Base-by-base conservation (phyloP, 2,329 filamentous ascomycete species). In the Acarospora socialis region DNA sequence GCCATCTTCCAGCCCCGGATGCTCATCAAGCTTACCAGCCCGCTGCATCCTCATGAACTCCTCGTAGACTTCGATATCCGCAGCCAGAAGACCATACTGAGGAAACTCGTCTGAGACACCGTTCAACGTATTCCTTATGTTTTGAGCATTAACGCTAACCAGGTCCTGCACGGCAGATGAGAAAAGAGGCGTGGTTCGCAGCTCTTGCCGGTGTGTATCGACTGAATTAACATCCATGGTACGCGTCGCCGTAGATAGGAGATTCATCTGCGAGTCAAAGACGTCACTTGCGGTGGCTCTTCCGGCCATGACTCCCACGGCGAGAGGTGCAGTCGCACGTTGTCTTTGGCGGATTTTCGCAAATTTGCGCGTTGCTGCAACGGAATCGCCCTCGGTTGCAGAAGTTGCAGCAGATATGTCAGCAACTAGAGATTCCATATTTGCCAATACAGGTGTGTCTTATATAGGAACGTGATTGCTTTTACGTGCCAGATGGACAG, bases 1-100 rank as follows among this genome's bases (percentile, higher is more conserved):
- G 2, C 45, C 40, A 32, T 54, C 52, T 8, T 8, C 8, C 8
- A 8, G 21, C 12, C 21, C 21, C 12, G 21, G 21, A 8, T 22
- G 21, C 8, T 22, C 8, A 22, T 22, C 21, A 12, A 8, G 8
- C 21, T 22, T 8, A 22, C 21, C 8, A 8, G 8, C 8, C 12
- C 21, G 10, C 21, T 22, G 15, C 4, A 9, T 30, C 10, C 13
- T 34, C 28, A 7, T 32, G 19, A 7, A 19, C 22, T n/a, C 30
- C 12, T 34, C 21, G 14, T 29, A 35, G 6, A 13, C 33, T 12
- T 41, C n/a, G 12, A 30, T 8, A 7, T 27, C 8, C 18, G 30
- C 27, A 12, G 34, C 39, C 7, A 42, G 30, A 9, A 40, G 29
- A 4, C 37, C 34, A 22, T 40, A 42, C 15, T 40, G 28, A 7